Evolutionary conservation across 164 flowering plant genomes (phyloP).

Genomic region (Annona cherimola): DNA sequence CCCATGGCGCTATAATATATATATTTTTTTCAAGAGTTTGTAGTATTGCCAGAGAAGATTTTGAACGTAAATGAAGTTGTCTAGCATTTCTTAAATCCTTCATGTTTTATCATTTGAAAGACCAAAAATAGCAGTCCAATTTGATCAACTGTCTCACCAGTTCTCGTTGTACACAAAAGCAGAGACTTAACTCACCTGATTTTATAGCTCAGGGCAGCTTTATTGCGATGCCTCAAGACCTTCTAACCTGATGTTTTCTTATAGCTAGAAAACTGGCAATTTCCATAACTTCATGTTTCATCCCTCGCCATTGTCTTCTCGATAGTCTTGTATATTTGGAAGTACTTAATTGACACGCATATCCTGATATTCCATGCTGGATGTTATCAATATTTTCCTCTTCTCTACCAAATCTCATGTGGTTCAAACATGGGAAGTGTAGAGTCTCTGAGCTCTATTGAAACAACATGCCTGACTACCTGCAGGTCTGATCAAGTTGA

Average conservation of each 20-base stretch:
- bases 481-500: conserved; percentile 21
- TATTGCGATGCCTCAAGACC: background rate
- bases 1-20: too few species aligned
- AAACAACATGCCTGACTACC: background rate
- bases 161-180: background rate
- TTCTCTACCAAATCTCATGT: background rate
- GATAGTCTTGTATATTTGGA: background rate
- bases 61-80: background rate
- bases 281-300: too few species aligned
- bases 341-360: background rate
- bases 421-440: too few species aligned
- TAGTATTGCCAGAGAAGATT: too few species aligned
- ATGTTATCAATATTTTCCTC: background rate
- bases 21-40: too few species aligned
- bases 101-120: too few species aligned
- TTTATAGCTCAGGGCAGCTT: background rate
- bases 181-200: background rate
- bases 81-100: background rate
- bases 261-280: background rate
- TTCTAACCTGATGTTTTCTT: background rate
- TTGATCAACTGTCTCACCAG: too few species aligned
- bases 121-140: too few species aligned
- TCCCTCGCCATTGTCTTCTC: background rate
- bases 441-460: background rate
- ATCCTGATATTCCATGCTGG: too few species aligned